Percentiles rank a stretch among this genome's conserved stretches.
Evolutionary conservation across 768 basidiomycete genomes (phyloP).

Genomic region (Hygrophorus pudorinus): DNA sequence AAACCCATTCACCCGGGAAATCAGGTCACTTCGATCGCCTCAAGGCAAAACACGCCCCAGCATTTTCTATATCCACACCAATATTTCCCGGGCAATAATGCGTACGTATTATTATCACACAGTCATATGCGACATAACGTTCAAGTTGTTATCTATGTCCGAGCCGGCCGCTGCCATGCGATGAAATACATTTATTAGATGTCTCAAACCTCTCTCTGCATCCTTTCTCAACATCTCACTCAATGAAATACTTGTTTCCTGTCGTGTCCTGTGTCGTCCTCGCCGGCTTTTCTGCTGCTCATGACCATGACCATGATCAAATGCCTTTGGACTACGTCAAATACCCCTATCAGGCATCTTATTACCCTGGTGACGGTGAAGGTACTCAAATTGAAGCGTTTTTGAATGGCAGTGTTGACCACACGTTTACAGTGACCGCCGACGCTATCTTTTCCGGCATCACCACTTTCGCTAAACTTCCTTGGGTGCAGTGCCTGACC

Average conservation of each 20-base stretch:
- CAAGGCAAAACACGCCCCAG: constrained; percentile 39
- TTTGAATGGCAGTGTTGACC: not conserved
- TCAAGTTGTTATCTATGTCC: not conserved
- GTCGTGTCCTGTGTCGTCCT: constrained; percentile 9
- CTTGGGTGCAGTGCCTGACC: constrained; percentile 72
- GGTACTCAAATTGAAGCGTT: constrained; percentile 23
- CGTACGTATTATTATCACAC: no score
- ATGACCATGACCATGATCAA: constrained; percentile 39
- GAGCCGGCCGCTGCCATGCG: not conserved
- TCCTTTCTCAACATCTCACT: constrained; percentile 1
- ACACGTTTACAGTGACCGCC: constrained; percentile 44
- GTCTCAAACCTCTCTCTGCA: no score
- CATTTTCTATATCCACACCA: constrained; percentile 6
- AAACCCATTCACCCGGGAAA: not conserved
- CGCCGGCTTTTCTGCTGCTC: constrained; percentile 19
- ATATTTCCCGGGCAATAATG: no score
- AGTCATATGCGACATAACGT: not conserved
- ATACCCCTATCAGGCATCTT: constrained; percentile 52
- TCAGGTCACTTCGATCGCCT: constrained; percentile 24
- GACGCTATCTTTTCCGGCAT: constrained; percentile 79
- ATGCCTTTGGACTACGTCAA: constrained; percentile 59
- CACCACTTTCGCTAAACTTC: constrained; percentile 80
- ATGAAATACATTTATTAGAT: no score
- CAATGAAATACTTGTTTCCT: constrained; percentile 12
- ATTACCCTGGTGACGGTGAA: constrained; percentile 44